phyloP scores from a whole-genome alignment of 495 filamentous ascomycete genomes.

The Jackrogersella multiformis region DNA sequence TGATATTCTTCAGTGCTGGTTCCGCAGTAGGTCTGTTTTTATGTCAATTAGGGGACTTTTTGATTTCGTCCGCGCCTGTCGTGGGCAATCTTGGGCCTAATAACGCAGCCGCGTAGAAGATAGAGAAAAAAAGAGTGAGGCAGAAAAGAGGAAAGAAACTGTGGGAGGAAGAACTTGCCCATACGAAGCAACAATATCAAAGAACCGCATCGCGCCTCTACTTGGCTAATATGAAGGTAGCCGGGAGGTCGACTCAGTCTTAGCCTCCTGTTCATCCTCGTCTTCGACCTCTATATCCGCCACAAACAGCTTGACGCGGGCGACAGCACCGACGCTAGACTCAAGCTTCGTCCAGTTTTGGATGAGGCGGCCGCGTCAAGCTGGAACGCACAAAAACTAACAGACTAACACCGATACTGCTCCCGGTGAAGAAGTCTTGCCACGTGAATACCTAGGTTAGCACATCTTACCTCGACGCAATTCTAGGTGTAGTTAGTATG shows the following conservation, averaged over 20 bases:
- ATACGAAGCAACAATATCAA: not conserved
- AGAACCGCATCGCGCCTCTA: not conserved
- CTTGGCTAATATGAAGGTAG: not conserved
- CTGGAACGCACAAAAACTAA: not conserved
- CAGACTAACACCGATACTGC: not conserved
- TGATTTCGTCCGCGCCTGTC: too few relatives aligned
- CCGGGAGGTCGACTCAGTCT: not conserved
- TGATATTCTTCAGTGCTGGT: not conserved
- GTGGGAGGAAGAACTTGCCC: not conserved
- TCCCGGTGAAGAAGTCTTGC: not conserved
- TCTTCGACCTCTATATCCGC: not conserved
- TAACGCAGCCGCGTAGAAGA: too few relatives aligned
- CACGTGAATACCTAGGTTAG: too few relatives aligned
- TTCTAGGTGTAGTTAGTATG: too few relatives aligned
- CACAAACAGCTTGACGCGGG: not conserved
- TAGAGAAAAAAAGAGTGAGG: too few relatives aligned
- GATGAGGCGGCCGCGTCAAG: not conserved
- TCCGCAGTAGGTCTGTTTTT: not conserved
- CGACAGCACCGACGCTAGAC: not conserved
- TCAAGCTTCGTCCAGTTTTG: not conserved
- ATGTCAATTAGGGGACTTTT: not conserved
- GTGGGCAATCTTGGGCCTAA: too few relatives aligned
- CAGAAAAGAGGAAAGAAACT: slow-evolving; percentile 5
- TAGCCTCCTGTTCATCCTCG: not conserved
- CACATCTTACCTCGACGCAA: too few relatives aligned